Conservation (phyloP, 179 eudicot species). For the Silene noctiflora region DNA sequence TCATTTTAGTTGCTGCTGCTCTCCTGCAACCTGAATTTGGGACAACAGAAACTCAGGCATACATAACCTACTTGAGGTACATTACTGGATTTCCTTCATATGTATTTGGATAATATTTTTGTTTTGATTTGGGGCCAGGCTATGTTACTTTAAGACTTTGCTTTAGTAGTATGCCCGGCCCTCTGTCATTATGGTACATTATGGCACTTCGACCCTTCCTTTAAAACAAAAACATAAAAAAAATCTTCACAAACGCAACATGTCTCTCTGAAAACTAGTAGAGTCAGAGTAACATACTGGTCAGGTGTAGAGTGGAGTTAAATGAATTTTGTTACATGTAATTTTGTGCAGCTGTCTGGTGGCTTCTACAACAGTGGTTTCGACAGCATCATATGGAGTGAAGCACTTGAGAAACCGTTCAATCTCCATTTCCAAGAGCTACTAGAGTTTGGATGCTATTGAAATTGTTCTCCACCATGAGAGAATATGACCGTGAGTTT, state of each 20-base stretch:
- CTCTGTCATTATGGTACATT: neutral
- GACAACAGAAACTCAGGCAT: slow-evolving; percentile 55
- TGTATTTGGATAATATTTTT: neutral
- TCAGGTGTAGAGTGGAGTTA: slow-evolving; percentile 8
- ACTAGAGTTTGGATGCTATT: slow-evolving; percentile 2
- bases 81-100: neutral
- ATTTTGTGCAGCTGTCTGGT: slow-evolving; percentile 74
- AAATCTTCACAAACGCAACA: neutral
- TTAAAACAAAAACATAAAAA: neutral
- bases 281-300: neutral
- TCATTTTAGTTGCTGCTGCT: slow-evolving; percentile 73
- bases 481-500: neutral
- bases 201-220: neutral
- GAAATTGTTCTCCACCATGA: neutral
- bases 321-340: neutral
- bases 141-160: neutral
- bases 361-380: slow-evolving; percentile 84
- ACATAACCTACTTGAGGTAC: slow-evolving; percentile 80
- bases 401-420: slow-evolving; percentile 51
- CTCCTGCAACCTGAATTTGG: slow-evolving; percentile 93
- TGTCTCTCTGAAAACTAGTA: too few species aligned
- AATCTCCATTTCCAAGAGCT: slow-evolving; percentile 23
- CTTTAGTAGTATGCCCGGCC: neutral
- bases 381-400: slow-evolving; percentile 85
- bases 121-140: neutral